phyloP scores from a whole-genome alignment of 2,329 filamentous ascomycete species.

The Calonectria hawksworthii region DNA sequence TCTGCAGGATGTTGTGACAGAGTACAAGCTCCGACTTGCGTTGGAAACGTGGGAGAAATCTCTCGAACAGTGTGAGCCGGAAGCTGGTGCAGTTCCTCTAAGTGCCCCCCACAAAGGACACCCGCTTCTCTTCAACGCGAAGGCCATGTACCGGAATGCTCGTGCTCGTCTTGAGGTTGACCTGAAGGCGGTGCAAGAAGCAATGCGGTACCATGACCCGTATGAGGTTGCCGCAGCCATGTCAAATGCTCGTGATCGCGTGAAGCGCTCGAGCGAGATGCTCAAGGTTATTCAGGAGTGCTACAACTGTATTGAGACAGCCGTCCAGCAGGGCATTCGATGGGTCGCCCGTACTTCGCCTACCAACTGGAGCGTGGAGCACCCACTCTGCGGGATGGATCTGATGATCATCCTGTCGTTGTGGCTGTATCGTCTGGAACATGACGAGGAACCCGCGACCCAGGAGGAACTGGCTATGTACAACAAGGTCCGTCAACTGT shows the following conservation, averaged over 20 bases:
- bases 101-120: conserved; percentile 97
- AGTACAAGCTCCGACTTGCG: conserved; percentile 96
- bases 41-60: conserved; percentile 99
- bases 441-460: conserved; percentile 92
- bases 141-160: conserved; percentile 96
- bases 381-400: conserved; percentile 95
- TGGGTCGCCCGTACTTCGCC: conserved; percentile 99
- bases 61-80: conserved; percentile 91
- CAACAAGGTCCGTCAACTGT: conserved; percentile 90
- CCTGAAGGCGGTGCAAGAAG: conserved; percentile 95
- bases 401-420: conserved; percentile 97
- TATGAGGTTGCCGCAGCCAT: conserved; percentile 98
- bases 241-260: conserved; percentile 92
- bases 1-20: conserved; percentile 95
- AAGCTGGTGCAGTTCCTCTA: conserved; percentile 88
- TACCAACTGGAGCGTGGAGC: conserved; percentile 99
- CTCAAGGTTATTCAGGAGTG: conserved; percentile 98
- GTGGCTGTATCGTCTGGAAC: conserved; percentile 99
- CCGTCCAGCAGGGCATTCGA: conserved; percentile 92
- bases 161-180: conserved; percentile 94
- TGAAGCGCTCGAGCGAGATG: conserved; percentile 97
- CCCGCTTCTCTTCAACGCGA: conserved; percentile 97
- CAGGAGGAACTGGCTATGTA: conserved; percentile 91
- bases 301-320: conserved; percentile 97
- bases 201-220: conserved; percentile 94